A percentile compares a stretch with the other conserved stretches of the same genome.
These are phyloP conservation scores for Phalaenopsis equestris DNA, from an alignment of 106 monocot genomes.

Conservation along the genomic window DNA sequence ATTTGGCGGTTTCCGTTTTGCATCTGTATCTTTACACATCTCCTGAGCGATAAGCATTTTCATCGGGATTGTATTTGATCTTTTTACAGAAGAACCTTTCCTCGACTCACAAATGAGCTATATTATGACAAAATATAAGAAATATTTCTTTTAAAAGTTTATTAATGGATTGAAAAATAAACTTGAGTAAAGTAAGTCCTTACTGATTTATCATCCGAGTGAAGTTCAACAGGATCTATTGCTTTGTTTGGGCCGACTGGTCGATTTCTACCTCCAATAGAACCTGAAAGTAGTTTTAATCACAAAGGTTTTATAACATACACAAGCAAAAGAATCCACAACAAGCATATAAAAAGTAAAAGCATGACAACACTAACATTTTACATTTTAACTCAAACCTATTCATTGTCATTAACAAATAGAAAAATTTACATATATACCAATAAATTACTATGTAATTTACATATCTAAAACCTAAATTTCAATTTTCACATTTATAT, in stretches of 20 bases:
- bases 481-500: no score
- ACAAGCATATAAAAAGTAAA: slow-evolving; percentile 2
- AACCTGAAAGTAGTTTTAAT: slow-evolving; percentile 14
- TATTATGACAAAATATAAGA: not conserved
- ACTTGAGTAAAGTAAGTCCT: not conserved
- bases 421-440: no score
- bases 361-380: not conserved
- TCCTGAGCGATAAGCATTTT: slow-evolving; percentile 45
- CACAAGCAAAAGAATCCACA: not conserved
- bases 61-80: slow-evolving; percentile 25
- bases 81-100: slow-evolving; percentile 22
- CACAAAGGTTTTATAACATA: not conserved
- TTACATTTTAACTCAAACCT: no score
- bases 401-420: no score
- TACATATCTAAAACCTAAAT: no score
- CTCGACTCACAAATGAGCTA: slow-evolving; percentile 16
- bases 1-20: slow-evolving; percentile 23
- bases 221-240: slow-evolving; percentile 16
- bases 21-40: slow-evolving; percentile 29
- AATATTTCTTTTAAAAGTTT: not conserved
- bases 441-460: no score
- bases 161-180: not conserved
- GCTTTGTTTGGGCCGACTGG: slow-evolving; percentile 10
- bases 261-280: slow-evolving; percentile 13
- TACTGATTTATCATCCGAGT: slow-evolving; percentile 28